These are phyloP conservation scores for Phytophthora cactorum DNA, from an alignment of 352 stramenopile species.

Conservation along the genomic window DNA sequence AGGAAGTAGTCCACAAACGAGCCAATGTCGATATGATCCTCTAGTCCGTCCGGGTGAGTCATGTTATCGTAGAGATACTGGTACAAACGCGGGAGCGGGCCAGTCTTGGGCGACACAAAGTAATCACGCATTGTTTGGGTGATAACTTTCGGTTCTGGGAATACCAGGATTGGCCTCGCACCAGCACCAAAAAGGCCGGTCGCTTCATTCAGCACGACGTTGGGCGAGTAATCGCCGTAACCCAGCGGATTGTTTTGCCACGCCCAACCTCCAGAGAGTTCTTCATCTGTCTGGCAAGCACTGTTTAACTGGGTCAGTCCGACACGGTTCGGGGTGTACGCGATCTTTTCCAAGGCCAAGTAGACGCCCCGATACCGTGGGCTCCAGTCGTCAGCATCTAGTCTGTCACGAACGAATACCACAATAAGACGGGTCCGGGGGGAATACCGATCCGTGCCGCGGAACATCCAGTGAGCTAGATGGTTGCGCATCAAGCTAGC, in stretches of 20 bases:
- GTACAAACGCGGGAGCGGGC: constrained; percentile 63
- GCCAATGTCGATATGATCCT: constrained; percentile 63
- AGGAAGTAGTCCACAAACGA: constrained; percentile 80
- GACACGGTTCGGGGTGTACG: constrained; percentile 64
- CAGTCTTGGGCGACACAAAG: constrained; percentile 57
- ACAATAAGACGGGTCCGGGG: constrained; percentile 60
- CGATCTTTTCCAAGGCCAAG: constrained; percentile 64
- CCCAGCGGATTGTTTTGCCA: constrained; percentile 69
- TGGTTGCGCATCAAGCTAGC: constrained; percentile 71
- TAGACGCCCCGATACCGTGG: constrained; percentile 69
- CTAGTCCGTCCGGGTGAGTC: constrained; percentile 53
- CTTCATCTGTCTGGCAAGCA: constrained; percentile 38
- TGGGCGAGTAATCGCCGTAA: constrained; percentile 63
- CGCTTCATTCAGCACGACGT: constrained; percentile 66
- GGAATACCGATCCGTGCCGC: constrained; percentile 63
- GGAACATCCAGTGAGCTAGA: constrained; percentile 73
- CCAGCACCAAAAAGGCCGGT: constrained; percentile 61
- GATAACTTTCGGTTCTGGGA: constrained; percentile 42
- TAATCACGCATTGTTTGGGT: constrained; percentile 72
- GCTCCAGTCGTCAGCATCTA: constrained; percentile 34
- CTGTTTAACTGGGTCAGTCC: constrained; percentile 41
- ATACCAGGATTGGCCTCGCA: constrained; percentile 55
- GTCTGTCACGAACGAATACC: constrained; percentile 53
- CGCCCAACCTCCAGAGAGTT: constrained; percentile 65
- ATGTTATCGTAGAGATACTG: constrained; percentile 71